Conservation (phyloP, 345 rosid species). For the Aethionema arabicum region DNA sequence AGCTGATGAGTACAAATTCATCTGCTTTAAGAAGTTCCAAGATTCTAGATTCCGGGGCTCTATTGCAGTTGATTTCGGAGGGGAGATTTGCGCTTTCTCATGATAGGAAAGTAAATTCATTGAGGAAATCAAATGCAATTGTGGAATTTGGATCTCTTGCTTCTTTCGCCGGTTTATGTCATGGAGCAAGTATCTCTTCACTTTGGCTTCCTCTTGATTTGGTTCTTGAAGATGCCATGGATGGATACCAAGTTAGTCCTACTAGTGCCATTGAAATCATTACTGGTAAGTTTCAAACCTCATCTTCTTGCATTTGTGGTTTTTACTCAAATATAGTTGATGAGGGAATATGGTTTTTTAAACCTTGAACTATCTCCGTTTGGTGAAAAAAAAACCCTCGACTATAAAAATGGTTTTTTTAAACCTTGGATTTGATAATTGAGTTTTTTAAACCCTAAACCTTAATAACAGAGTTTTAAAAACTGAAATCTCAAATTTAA, state of each 20-base stretch:
- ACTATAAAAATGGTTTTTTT: too few species aligned
- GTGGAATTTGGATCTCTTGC: conserved; percentile 62
- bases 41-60: conserved; percentile 40
- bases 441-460: too few species aligned
- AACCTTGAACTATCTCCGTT: too few species aligned
- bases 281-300: conserved; percentile 49
- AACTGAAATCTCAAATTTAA: not conserved
- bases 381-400: too few species aligned
- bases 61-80: conserved; percentile 61
- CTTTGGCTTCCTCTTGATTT: conserved; percentile 98
- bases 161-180: conserved; percentile 61
- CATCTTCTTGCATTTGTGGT: conserved; percentile 18
- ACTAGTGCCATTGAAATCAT: conserved; percentile 79
- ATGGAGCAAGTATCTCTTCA: conserved; percentile 66
- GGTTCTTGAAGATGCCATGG: conserved; percentile 91
- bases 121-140: conserved; percentile 50
- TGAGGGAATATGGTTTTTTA: too few species aligned
- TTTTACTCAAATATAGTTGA: conserved; percentile 1
- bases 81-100: conserved; percentile 37
- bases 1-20: conserved; percentile 60
- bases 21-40: conserved; percentile 57
- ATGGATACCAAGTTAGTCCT: conserved; percentile 74
- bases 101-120: conserved; percentile 50
- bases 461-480: too few species aligned
- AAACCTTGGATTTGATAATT: too few species aligned